Base-by-base conservation (phyloP, 164 flowering plant species). In the Echeveria elegans region DNA sequence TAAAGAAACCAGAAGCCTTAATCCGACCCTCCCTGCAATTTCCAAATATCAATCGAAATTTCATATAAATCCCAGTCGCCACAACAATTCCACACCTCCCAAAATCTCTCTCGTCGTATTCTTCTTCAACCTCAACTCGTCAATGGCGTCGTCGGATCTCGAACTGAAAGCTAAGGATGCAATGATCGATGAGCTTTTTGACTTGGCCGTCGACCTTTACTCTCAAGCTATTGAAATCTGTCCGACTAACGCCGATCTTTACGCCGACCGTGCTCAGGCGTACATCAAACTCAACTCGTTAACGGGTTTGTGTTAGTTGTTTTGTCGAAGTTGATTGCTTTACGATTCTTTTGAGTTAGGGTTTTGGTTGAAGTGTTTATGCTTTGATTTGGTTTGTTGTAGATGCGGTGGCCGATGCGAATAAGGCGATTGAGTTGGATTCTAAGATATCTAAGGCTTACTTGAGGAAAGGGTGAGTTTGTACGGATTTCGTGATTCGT, bases 321-420 rank as follows among this genome's bases (percentile, higher is more conserved):
- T 3, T 34, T 34, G 5, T 34, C 7, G 37, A 34, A 34, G n/a
- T n/a, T n/a, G n/a, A n/a, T n/a, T n/a, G n/a, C n/a, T n/a, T n/a
- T n/a, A n/a, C n/a, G n/a, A n/a, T n/a, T n/a, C n/a, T 34, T 34
- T 34, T 34, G 37, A 34, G 7, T 34, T 3, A 34, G 37, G 37
- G 37, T 34, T 34, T 34, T 3, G 37, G 3, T 34, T 34, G 37
- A 34, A 34, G 5, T 40, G 45, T 9, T 7, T 40, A 15, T 40
- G 45, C 0, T 40, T 40, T 40, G 45, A 40, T 15, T 40, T 40
- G 45, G 45, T 40, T 40, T 40, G 11, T 11, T 9, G 45, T 11
- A 86, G 97, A 88, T 68, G 92, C 97, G 64, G 87, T 90, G 75
- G 80, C 85, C 64, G 97, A 90, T 80, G 86, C 95, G 26, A 83